Evolutionary conservation across 768 basidiomycete species (phyloP), one percentile per base, ranked within the genome.

Genomic region (Amanita muscaria): DNA sequence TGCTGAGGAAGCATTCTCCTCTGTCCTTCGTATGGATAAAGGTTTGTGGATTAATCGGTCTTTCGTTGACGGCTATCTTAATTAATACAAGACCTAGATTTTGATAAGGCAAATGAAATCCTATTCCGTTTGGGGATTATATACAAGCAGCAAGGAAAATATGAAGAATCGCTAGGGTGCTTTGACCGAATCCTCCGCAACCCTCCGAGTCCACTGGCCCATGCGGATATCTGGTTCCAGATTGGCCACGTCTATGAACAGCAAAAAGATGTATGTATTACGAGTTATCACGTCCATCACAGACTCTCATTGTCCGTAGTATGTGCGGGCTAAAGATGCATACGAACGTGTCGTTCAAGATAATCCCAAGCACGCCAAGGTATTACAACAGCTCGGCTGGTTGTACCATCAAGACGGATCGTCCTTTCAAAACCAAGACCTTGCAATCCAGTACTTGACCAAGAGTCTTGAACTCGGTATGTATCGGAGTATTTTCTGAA

Each of bases 211-310:
- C 96, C 96, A 2, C 80, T 99, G 24, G 94, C 93, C 12, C 88
- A 93, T 54, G 88, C 91, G 45, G 96, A 99, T 54, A 98, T 99
- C 51, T 98, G 93, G 92, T 98, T 98, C 79, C 96, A 99, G 66
- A 96, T 99, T 49, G 96, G 96, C 2, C 96, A 98, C 58, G 94
- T 98, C 15, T 91, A 88, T 56, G 96, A 98, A 64, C 93, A 96
- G 59, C 89, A 94, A 63, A 86, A 91, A 65, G 92, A 98, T 60
- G 93, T 93, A 60, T 64, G 67, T 64, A n/a, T 16, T 10, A 29
- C 12, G 12, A n/a, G 11, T 39, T 16, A 45, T 37, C 29, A 27
- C 30, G 30, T 46, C 6, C 1, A 30, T 33, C 37, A 46, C 24
- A 47, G 55, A 35, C 58, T 48, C 34, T 38, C 43, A 12, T n/a